Evolutionary conservation across 257 asterid species (phyloP), one percentile per base, ranked within the genome.

Genomic region (Pogostemon cablin): DNA sequence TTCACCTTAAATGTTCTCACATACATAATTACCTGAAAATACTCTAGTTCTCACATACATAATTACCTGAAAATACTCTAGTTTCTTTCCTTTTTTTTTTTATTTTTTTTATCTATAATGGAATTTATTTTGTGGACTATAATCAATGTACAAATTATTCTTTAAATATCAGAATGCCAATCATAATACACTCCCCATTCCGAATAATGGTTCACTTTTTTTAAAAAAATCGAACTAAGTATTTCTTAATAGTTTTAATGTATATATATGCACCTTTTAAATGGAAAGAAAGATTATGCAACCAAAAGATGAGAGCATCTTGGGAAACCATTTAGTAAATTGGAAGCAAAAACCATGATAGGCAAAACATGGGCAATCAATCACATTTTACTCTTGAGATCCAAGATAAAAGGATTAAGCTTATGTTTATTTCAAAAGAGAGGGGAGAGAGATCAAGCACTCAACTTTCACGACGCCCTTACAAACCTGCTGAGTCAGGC

Each of bases 391-490:
- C 56, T n/a, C 17, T 15, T 37, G 61, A 66, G 37, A 44, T 12
- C 68, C 8, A 20, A 76, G 54, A 62, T 12, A 12, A 67, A 57
- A 63, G 55, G 65, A 70, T 35, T 40, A 59, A 63, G 59, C 75
- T 65, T 58, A 42, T 59, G 62, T 65, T 74, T 60, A 74, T 70
- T 73, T 67, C 78, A 73, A 78, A 68, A 15, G 70, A 73, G 52
- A 35, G 10, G 10, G 8, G 17, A 3, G 37, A 54, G 60, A 25
- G 1, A 25, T 25, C 52, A 77, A 39, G n/a, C 15, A 48, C 67
- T 52, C 32, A 58, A 66, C 64, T 63, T 54, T 55, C 47, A 48
- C 61, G 65, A 78, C 78, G 71, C 68, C 74, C 73, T 67, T 61
- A 58, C 83, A 75, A 62, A 74, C 79, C 77, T 55, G 67, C 50